A percentile compares a stretch with the other conserved stretches of the same genome.
phyloP scores from a whole-genome alignment of 2,329 filamentous ascomycete species.

The Mollisiaceae sp. region DNA sequence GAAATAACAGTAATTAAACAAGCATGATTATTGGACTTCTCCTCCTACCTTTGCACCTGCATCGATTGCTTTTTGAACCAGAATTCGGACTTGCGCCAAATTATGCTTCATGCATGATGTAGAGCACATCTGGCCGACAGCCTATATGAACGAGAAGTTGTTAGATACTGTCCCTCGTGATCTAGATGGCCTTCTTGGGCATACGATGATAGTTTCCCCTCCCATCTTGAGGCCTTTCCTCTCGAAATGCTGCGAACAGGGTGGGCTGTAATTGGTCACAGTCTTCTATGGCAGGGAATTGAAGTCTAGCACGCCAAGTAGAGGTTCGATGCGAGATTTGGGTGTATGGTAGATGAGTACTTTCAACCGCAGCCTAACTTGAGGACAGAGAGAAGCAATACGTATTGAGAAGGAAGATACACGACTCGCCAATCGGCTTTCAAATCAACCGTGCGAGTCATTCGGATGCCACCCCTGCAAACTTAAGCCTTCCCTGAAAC shows the following conservation, averaged over 20 bases:
- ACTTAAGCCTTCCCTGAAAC: neutral
- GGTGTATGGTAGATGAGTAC: no score
- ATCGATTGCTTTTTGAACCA: slow-evolving; percentile 25
- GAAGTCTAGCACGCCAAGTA: neutral
- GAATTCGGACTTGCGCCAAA: slow-evolving; percentile 22
- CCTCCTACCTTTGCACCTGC: slow-evolving; percentile 28
- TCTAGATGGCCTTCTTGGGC: neutral
- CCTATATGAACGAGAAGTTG: slow-evolving; percentile 11
- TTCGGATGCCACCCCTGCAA: neutral
- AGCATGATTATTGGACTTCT: no score
- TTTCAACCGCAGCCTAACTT: neutral
- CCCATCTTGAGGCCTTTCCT: slow-evolving; percentile 17
- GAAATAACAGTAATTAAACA: neutral
- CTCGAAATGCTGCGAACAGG: no score
- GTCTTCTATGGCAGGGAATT: neutral
- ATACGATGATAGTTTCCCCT: slow-evolving; percentile 26
- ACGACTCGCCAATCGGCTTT: slow-evolving; percentile 11
- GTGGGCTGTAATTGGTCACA: no score
- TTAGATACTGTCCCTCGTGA: neutral
- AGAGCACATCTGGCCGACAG: slow-evolving; percentile 28
- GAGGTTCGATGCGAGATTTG: neutral
- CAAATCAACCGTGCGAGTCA: slow-evolving; percentile 6
- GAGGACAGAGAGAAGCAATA: neutral
- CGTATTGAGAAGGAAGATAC: neutral
- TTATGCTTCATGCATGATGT: slow-evolving; percentile 29